Conservation (phyloP, 257 asterid species). For the Hygrophila difformis region DNA sequence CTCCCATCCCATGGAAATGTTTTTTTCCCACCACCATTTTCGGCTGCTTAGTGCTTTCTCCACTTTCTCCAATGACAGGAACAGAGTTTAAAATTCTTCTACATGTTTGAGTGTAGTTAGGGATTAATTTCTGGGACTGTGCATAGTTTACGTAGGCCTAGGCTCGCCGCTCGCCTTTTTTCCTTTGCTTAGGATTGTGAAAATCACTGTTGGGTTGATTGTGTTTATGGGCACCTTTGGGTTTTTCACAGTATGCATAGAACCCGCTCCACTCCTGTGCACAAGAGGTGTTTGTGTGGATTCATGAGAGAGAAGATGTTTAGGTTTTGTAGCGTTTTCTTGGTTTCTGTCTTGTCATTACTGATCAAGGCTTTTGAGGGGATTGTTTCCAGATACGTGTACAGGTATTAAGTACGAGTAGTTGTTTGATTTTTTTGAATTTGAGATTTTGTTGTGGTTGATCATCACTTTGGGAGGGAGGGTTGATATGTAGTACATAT, state of each 20-base stretch:
- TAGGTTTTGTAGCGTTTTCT: constrained; percentile 20
- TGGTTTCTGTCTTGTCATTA: constrained; percentile 10
- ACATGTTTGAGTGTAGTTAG: not conserved
- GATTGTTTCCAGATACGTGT: constrained; percentile 19
- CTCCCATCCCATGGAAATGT: too few species aligned
- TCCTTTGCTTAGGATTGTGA: constrained; percentile 36
- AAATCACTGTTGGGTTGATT: constrained; percentile 24
- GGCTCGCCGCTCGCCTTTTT: constrained; percentile 8
- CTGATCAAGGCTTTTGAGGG: constrained; percentile 31
- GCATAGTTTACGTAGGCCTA: not conserved
- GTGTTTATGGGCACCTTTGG: constrained; percentile 23
- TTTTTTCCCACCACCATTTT: too few species aligned
- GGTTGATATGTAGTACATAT: too few species aligned
- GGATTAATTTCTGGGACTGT: not conserved
- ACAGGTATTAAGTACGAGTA: too few species aligned
- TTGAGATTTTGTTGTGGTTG: not conserved
- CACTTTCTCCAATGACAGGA: constrained; percentile 29
- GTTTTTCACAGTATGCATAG: constrained; percentile 11
- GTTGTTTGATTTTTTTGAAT: not conserved
- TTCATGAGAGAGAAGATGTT: constrained; percentile 22
- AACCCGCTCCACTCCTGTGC: constrained; percentile 22
- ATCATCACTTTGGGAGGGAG: too few species aligned
- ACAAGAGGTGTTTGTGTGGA: constrained; percentile 20
- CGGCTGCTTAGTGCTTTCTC: constrained; percentile 17
- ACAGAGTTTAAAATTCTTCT: constrained; percentile 13